Conservation (phyloP, 768 basidiomycete genomes). For the Udeniomyces megalosporus region DNA sequence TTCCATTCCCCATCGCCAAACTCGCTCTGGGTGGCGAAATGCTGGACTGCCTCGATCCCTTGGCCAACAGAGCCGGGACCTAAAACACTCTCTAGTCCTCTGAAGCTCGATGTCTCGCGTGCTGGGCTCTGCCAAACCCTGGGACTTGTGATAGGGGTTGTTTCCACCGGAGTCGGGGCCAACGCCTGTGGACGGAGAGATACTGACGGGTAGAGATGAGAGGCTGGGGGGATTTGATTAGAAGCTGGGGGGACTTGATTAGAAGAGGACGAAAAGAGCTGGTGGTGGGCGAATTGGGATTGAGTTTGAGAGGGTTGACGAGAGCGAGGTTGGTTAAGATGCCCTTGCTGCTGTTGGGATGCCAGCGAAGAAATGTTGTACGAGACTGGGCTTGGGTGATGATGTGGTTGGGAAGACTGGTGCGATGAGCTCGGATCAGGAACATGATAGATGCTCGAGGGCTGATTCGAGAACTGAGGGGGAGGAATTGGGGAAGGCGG, state of each 20-base stretch:
- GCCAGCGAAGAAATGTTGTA: neutral
- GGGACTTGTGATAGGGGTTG: neutral
- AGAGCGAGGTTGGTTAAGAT: too few species aligned
- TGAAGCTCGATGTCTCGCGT: too few species aligned
- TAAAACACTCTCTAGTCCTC: too few species aligned
- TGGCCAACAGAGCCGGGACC: too few species aligned
- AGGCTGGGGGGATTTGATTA: neutral
- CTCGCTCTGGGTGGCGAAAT: neutral
- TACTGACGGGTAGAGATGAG: neutral
- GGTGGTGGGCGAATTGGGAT: too few species aligned
- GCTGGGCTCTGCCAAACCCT: neutral
- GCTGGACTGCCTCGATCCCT: neutral
- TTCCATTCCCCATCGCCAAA: constrained; percentile 4
- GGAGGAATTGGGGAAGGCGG: neutral
- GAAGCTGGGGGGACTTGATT: too few species aligned
- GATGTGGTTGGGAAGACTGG: neutral
- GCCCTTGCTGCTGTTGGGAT: too few species aligned
- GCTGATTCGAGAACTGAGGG: neutral
- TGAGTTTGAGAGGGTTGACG: too few species aligned
- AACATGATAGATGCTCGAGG: neutral
- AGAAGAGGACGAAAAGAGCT: too few species aligned
- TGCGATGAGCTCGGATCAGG: neutral
- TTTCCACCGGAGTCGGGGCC: constrained; percentile 1
- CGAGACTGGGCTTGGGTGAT: neutral
- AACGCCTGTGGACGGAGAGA: neutral